Evolutionary conservation across 768 basidiomycete species (phyloP), one percentile per base, ranked within the genome.

Genomic region (Cystobasidium onofrii): DNA sequence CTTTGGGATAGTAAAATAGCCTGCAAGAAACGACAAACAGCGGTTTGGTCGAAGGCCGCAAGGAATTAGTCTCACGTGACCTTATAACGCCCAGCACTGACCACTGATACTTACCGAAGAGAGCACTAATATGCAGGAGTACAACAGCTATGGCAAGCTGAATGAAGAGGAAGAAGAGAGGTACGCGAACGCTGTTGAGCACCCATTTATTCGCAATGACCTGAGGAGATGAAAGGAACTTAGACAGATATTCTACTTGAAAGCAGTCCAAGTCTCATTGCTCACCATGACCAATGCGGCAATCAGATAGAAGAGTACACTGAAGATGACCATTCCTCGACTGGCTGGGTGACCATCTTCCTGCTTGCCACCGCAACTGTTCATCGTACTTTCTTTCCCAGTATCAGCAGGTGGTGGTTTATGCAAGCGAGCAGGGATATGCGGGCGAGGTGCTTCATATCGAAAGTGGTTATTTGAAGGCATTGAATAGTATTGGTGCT

Each of bases 151-250:
- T 91, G 61, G 86, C 76, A 12, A 93, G 85, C 79, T 95, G 92
- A 1, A 85, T 83, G 82, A 89, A 87, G 18, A 94, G 85, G 85
- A 95, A 93, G 83, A 94, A 94, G 1, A 94, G 84, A 0, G 92
- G 92, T 1, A 86, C 86, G 17, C 84, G 80, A 20, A 91, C 90
- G 25, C 82, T 82, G 80, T 89, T 88, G 33, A 95, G 84, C 15
- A 94, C 92, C 91, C 90, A 91, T 89, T 76, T 80, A 76, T 84
- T 92, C 89, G 90, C 92, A 86, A 93, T 88, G 77, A 93, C 89
- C 91, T 93, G 92, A 79, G 31, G 31, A 18, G 27, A n/a, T 9
- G 27, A 46, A 4, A 43, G 3, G 27, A 23, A 50, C 64, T 18
- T 10, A 27, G 15, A 7, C 23, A 18, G 33, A 2, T 60, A 17